phyloP scores from a whole-genome alignment of 495 filamentous ascomycete species.

The Penicillium subrubescens region DNA sequence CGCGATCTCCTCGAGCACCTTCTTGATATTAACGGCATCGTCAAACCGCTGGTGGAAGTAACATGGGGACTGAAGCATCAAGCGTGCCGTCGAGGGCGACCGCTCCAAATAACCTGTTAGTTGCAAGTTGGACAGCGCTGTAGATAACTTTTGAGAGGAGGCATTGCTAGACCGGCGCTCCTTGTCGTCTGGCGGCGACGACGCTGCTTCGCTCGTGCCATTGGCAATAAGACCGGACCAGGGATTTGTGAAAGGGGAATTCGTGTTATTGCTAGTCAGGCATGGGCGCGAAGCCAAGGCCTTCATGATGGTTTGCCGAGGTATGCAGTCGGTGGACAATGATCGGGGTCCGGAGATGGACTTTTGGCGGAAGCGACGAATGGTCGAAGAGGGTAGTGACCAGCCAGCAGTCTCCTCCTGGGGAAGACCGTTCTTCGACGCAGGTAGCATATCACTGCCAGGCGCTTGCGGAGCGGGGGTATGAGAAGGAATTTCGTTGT shows the following conservation, averaged over 20 bases:
- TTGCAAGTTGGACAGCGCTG: conserved; percentile 65
- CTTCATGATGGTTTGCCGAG: conserved; percentile 85
- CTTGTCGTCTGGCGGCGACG: conserved; percentile 35
- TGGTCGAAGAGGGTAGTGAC: conserved; percentile 34
- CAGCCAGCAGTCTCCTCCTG: conserved; percentile 37
- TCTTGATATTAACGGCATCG: conserved; percentile 91
- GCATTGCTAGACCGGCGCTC: conserved; percentile 51
- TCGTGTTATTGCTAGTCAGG: conserved; percentile 52
- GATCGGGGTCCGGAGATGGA: conserved; percentile 50
- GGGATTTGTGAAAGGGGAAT: conserved; percentile 45
- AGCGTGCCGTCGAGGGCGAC: conserved; percentile 62
- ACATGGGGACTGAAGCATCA: conserved; percentile 83
- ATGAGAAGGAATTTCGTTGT: conserved; percentile 34
- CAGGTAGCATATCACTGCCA: conserved; percentile 12
- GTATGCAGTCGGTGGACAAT: conserved; percentile 70
- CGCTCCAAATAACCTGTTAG: conserved; percentile 42
- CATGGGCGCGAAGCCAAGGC: conserved; percentile 76
- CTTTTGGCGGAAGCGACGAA: conserved; percentile 44
- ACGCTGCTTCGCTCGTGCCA: conserved; percentile 25
- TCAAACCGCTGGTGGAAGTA: conserved; percentile 98
- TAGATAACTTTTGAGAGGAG: conserved; percentile 63
- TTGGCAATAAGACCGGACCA: conserved; percentile 50
- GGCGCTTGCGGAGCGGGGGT: conserved; percentile 22
- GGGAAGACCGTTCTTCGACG: conserved; percentile 27
- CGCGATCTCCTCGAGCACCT: conserved; percentile 88